Conservation (phyloP, 2,329 filamentous ascomycete genomes). For the Colletotrichum sp. region DNA sequence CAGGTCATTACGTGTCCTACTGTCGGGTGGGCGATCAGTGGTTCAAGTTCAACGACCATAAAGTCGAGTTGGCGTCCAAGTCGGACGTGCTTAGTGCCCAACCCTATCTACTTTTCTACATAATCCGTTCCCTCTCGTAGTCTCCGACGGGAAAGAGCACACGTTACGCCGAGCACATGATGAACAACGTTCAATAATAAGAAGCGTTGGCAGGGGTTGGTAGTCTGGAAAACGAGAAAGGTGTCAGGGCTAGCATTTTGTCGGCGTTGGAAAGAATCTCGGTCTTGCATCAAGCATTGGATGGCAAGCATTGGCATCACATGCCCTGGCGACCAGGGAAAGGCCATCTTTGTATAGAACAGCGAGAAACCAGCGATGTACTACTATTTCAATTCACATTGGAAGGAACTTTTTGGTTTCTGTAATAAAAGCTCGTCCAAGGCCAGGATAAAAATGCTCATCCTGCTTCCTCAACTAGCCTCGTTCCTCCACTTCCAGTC, state of each 20-base stretch:
- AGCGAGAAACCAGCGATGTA: conserved; percentile 8
- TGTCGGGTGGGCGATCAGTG: conserved; percentile 85
- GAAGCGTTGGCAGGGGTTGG: neutral
- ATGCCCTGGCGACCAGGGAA: neutral
- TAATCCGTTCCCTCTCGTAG: conserved; percentile 64
- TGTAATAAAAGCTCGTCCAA: neutral
- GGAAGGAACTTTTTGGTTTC: neutral
- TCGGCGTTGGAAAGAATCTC: conserved; percentile 18
- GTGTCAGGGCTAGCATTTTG: conserved; percentile 2
- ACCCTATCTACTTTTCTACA: conserved; percentile 91
- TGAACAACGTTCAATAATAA: neutral
- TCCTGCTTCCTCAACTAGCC: neutral
- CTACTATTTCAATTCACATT: neutral
- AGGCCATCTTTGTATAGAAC: conserved; percentile 8
- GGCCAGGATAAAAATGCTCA: neutral
- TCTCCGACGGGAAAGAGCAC: neutral
- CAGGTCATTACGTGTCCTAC: conserved; percentile 84
- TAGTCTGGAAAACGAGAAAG: neutral
- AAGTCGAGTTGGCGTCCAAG: conserved; percentile 82
- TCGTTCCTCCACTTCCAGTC: conserved; percentile 47
- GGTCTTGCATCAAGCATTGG: conserved; percentile 3
- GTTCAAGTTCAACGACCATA: conserved; percentile 96
- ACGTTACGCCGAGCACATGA: neutral
- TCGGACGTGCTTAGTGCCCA: conserved; percentile 85
- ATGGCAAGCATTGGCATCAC: neutral